Percentiles rank a stretch among this genome's conserved stretches.
These are phyloP conservation scores for Benincasa hispida DNA, from an alignment of 306 rosid genomes.

Conservation along the genomic window DNA sequence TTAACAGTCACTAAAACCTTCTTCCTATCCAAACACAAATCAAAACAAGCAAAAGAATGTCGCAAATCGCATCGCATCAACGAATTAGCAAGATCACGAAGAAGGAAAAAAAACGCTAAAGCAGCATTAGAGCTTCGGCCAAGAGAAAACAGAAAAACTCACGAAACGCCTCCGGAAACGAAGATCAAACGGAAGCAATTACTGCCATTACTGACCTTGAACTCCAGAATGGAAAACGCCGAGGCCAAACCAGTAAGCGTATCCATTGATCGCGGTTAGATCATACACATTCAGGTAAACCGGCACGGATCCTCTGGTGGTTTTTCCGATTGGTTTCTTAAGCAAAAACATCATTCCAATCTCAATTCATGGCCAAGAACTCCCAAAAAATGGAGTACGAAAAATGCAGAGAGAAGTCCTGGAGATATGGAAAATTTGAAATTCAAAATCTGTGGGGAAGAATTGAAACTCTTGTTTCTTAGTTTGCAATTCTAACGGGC, in stretches of 20 bases:
- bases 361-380: slow-evolving; percentile 4
- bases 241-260: slow-evolving; percentile 92
- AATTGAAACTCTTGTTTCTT: neutral
- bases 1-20: neutral
- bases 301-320: slow-evolving; percentile 55
- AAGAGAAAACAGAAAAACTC: neutral
- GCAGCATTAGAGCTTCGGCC: neutral
- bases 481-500: neutral
- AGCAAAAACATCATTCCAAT: slow-evolving; percentile 27
- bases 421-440: neutral
- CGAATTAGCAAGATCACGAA: neutral
- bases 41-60: neutral
- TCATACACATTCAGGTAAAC: slow-evolving; percentile 87
- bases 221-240: slow-evolving; percentile 94
- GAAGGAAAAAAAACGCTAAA: neutral
- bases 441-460: neutral
- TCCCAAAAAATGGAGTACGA: neutral
- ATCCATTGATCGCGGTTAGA: slow-evolving; percentile 80
- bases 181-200: neutral
- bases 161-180: neutral
- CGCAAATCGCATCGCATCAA: neutral
- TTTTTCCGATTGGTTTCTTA: slow-evolving; percentile 29
- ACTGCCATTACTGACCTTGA: slow-evolving; percentile 40
- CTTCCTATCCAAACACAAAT: slow-evolving; percentile 9
- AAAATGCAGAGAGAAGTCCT: neutral